Evolutionary conservation across 2,329 filamentous ascomycete species (phyloP).

Genomic region (Venturiaceae sp.): DNA sequence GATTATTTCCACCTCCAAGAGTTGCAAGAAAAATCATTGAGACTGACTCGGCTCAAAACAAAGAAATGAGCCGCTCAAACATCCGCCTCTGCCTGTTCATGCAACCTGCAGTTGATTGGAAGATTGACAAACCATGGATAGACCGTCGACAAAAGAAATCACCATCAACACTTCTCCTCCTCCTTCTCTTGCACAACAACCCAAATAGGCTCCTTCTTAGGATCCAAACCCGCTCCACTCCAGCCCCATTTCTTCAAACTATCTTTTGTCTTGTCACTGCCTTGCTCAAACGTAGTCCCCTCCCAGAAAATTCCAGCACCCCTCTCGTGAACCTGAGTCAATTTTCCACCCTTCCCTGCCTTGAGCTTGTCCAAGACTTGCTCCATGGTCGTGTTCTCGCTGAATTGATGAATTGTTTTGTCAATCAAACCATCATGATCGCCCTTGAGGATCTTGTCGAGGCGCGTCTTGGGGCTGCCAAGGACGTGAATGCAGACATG

Average conservation of each 20-base stretch:
- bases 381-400: conserved; percentile 8
- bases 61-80: too few relatives aligned
- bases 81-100: too few relatives aligned
- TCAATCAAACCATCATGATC: conserved; percentile 3
- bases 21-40: too few relatives aligned
- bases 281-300: conserved; percentile 7
- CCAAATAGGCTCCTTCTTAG: not conserved
- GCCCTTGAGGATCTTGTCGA: not conserved
- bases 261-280: not conserved
- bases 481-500: conserved; percentile 1
- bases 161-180: not conserved
- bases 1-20: too few relatives aligned
- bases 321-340: conserved; percentile 11
- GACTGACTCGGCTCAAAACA: too few relatives aligned
- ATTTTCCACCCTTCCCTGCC: conserved; percentile 3
- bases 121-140: too few relatives aligned
- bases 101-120: too few relatives aligned
- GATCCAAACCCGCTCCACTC: not conserved
- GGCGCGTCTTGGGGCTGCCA: not conserved
- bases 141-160: not conserved
- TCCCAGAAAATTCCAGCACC: conserved; percentile 9
- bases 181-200: not conserved
- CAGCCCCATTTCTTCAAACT: conserved; percentile 5
- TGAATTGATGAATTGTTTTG: not conserved
- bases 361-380: conserved; percentile 7